phyloP scores from a whole-genome alignment of 2,329 filamentous ascomycete genomes.

The Trichoderma sp. region DNA sequence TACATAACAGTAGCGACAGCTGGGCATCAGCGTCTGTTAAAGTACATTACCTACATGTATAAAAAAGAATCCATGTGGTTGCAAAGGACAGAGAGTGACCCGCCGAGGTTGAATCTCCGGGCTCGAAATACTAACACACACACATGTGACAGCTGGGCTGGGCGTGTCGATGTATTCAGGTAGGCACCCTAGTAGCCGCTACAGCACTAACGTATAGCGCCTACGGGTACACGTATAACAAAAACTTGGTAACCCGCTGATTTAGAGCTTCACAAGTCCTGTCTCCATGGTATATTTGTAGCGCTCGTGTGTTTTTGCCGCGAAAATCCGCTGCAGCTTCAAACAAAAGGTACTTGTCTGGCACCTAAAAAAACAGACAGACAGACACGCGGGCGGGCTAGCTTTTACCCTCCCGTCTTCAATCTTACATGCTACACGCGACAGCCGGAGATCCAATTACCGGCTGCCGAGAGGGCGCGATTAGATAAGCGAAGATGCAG shows the following conservation, averaged over 20 bases:
- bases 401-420: no score
- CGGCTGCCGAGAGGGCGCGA: not conserved
- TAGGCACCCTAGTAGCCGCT: not conserved
- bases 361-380: not conserved
- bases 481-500: constrained; percentile 5
- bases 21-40: not conserved
- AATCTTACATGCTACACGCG: not conserved
- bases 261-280: not conserved
- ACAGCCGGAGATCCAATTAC: constrained; percentile 3
- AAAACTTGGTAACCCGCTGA: not conserved
- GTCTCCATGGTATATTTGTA: not conserved
- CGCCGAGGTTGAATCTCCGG: no score
- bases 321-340: not conserved
- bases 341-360: not conserved
- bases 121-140: no score
- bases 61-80: no score
- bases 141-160: not conserved
- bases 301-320: not conserved
- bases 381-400: not conserved
- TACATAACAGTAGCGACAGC: not conserved
- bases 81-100: no score
- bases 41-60: not conserved
- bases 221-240: not conserved
- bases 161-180: not conserved
- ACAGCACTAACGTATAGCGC: not conserved